Evolutionary conservation across 345 rosid genomes (phyloP).

Genomic region (Garcia nutans): DNA sequence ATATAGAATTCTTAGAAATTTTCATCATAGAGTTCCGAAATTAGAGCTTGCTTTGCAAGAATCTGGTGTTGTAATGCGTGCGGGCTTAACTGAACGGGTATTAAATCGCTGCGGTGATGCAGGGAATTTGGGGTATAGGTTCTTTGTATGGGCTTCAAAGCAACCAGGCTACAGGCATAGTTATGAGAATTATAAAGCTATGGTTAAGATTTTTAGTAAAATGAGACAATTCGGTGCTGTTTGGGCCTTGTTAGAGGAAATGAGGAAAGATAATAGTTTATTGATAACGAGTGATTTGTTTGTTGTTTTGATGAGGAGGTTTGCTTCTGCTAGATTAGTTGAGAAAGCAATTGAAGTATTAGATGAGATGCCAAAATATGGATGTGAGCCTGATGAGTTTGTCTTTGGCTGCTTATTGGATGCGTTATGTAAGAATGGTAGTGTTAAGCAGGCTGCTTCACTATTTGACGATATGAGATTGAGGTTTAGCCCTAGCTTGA

Average conservation of each 20-base stretch:
- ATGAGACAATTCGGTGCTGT: slow-evolving; percentile 86
- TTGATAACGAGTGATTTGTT: slow-evolving; percentile 73
- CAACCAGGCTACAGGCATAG: slow-evolving; percentile 69
- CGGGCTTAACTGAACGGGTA: slow-evolving; percentile 76
- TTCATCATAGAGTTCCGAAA: slow-evolving; percentile 70
- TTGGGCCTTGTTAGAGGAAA: slow-evolving; percentile 86
- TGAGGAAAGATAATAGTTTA: slow-evolving; percentile 68
- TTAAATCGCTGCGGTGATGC: slow-evolving; percentile 90
- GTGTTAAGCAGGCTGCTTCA: slow-evolving; percentile 80
- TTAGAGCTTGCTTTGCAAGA: slow-evolving; percentile 72
- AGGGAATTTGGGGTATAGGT: slow-evolving; percentile 76
- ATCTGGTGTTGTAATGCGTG: slow-evolving; percentile 64
- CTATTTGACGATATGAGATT: slow-evolving; percentile 75
- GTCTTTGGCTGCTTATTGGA: slow-evolving; percentile 77
- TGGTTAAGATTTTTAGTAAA: slow-evolving; percentile 71
- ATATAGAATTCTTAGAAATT: slow-evolving; percentile 67
- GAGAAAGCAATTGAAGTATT: slow-evolving; percentile 82
- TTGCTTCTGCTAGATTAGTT: slow-evolving; percentile 68
- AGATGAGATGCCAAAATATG: slow-evolving; percentile 91
- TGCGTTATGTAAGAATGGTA: slow-evolving; percentile 76
- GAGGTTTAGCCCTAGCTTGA: slow-evolving; percentile 51
- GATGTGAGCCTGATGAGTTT: slow-evolving; percentile 70
- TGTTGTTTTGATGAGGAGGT: slow-evolving; percentile 67
- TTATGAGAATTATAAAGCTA: slow-evolving; percentile 64
- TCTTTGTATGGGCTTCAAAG: slow-evolving; percentile 80